phyloP scores from a whole-genome alignment of 1,139 yeast species.

The Protomyces arabidopsidicola region DNA sequence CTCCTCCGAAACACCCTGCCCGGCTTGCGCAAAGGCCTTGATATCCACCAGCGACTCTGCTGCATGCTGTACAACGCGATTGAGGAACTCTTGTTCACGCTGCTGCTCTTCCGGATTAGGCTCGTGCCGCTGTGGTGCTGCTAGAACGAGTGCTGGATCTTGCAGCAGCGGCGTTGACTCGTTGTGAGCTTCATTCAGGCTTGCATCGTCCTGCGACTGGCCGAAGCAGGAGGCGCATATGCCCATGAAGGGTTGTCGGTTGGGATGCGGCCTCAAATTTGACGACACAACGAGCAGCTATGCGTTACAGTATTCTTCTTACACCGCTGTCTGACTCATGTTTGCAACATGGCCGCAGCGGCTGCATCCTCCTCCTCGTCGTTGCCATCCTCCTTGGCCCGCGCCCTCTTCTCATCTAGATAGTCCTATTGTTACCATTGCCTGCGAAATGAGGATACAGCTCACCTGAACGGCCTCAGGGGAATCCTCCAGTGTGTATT shows the following conservation, averaged over 20 bases:
- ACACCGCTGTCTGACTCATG: background rate
- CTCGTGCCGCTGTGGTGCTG: background rate
- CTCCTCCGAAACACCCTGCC: background rate
- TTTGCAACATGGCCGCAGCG: background rate
- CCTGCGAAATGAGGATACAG: background rate
- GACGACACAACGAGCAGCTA: no score
- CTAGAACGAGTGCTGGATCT: background rate
- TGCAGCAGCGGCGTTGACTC: background rate
- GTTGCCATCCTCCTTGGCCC: background rate
- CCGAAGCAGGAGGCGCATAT: constrained; percentile 1
- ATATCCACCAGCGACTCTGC: background rate
- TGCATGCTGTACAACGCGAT: background rate
- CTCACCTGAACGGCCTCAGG: background rate
- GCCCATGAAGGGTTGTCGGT: background rate
- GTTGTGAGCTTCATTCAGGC: background rate
- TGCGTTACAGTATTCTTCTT: no score
- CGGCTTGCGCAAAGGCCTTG: background rate
- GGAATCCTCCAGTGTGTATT: background rate
- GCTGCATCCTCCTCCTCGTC: background rate
- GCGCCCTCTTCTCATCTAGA: background rate
- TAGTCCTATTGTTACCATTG: background rate
- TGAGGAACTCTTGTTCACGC: background rate
- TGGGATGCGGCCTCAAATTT: background rate
- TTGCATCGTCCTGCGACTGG: background rate
- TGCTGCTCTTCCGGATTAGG: background rate